phyloP scores from a whole-genome alignment of 2,329 filamentous ascomycete species.

The Lachnellula willkommii region DNA sequence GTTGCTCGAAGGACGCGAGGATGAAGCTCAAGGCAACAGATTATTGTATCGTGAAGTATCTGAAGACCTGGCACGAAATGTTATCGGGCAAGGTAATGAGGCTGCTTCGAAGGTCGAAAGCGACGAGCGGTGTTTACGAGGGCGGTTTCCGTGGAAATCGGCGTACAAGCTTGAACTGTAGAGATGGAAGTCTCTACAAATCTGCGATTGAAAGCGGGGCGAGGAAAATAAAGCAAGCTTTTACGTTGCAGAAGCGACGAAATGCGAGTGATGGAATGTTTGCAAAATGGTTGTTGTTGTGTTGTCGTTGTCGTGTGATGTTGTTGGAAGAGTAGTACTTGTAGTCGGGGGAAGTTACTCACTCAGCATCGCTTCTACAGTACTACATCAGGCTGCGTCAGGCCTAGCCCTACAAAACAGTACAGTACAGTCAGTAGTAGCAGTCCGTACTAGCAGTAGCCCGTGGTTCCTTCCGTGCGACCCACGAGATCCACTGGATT shows the following conservation, averaged over 20 bases:
- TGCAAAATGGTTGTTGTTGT: background rate
- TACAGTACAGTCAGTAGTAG: too few relatives aligned
- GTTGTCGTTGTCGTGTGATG: background rate
- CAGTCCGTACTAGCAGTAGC: too few relatives aligned
- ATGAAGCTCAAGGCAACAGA: conserved; percentile 20
- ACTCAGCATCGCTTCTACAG: too few relatives aligned
- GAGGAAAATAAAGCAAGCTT: conserved; percentile 13
- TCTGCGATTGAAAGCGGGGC: conserved; percentile 7
- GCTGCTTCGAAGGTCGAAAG: conserved; percentile 21
- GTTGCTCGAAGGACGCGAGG: conserved; percentile 21
- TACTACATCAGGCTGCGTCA: background rate
- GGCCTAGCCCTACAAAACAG: background rate
- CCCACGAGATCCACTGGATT: background rate
- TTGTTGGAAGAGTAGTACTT: background rate
- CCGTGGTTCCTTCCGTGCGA: background rate
- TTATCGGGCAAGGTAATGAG: conserved; percentile 25
- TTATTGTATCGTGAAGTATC: conserved; percentile 18
- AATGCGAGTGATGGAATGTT: conserved; percentile 18
- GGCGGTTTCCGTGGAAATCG: conserved; percentile 10
- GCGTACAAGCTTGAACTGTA: conserved; percentile 16
- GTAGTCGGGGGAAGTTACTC: background rate
- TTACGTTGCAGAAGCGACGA: conserved; percentile 19
- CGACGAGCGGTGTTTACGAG: conserved; percentile 14
- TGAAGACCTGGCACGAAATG: conserved; percentile 12
- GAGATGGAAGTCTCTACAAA: conserved; percentile 22